Evolutionary conservation across 129 eudicot genomes (phyloP).

Genomic region (Apium graveolens): DNA sequence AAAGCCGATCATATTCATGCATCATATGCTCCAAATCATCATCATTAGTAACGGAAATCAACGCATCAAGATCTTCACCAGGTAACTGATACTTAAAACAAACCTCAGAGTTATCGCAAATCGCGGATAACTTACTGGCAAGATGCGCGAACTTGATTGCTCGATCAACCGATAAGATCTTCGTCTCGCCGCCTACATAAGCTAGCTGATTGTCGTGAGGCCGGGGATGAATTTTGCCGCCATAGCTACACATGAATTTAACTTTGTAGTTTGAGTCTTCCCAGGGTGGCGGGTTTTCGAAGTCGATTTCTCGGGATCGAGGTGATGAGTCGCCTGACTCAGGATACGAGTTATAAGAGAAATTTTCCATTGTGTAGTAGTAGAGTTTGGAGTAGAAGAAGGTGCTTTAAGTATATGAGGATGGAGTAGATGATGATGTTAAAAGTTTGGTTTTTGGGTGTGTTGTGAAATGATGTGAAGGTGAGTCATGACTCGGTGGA

Average conservation of each 20-base stretch:
- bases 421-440: neutral
- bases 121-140: slow-evolving; percentile 30
- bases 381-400: neutral
- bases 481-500: neutral
- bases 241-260: slow-evolving; percentile 89
- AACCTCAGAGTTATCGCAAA: slow-evolving; percentile 40
- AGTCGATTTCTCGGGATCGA: slow-evolving; percentile 84
- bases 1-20: slow-evolving; percentile 77
- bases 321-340: slow-evolving; percentile 96
- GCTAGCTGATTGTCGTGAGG: slow-evolving; percentile 75
- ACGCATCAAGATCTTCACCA: slow-evolving; percentile 88
- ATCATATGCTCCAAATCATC: slow-evolving; percentile 94
- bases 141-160: slow-evolving; percentile 34
- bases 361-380: slow-evolving; percentile 49
- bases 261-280: slow-evolving; percentile 70
- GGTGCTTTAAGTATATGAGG: neutral
- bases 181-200: slow-evolving; percentile 85
- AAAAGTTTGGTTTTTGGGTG: neutral
- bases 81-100: slow-evolving; percentile 88
- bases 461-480: neutral
- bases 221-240: slow-evolving; percentile 86
- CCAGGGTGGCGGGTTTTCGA: slow-evolving; percentile 82
- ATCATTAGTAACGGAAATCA: slow-evolving; percentile 88
- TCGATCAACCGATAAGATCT: slow-evolving; percentile 75
- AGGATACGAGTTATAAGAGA: slow-evolving; percentile 67